Base-by-base conservation (phyloP, 768 basidiomycete genomes). In the Leccinellum rugosiceps region DNA sequence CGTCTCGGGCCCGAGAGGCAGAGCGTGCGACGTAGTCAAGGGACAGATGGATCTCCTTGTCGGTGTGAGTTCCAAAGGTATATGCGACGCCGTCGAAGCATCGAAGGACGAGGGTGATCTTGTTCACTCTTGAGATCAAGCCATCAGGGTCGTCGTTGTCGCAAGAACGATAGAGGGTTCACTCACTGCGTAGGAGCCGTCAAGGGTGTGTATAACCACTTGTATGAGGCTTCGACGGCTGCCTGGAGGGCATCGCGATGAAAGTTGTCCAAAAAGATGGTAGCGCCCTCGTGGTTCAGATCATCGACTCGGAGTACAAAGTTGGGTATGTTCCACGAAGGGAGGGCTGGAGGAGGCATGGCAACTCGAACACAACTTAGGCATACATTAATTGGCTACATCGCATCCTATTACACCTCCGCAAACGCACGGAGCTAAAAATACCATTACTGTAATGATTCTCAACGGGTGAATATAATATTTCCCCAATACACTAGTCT, bases 1-100 rank as follows among this genome's bases (percentile, higher is more conserved):
- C 90, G 48, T 86, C 78, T 28, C 72, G 65, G 53, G 82, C 77
- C 41, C 77, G 74, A 56, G 73, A 54, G 14, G 66, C 65, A 32
- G 69, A 72, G 52, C 76, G 74, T 51, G 72, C 72, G 70, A 92
- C 78, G 71, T 91, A 82, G 49, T 85, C 77, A 23, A 87, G 78
- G 7, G 88, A 86, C 50, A 90, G 78, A 65, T 89, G 84, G 30
- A 92, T 85, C 72, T 91, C 86, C 74, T 92, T 92, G 68, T 83
- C 76, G 2, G 72, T 63, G n/a, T 68, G 61, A 0, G 76, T 75
- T 54, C 88, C 88, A 35, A 66, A 76, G 0, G 89, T 87, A 69
- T 88, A 77, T 31, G 90, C 90, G 10, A 90, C 83, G 31, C 88
- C 89, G 19, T 79, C 77, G 80, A 90, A 87, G 31, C 80, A 70